phyloP scores from a whole-genome alignment of 1,139 yeast genomes.

The Kurtzmaniella natalensis region DNA sequence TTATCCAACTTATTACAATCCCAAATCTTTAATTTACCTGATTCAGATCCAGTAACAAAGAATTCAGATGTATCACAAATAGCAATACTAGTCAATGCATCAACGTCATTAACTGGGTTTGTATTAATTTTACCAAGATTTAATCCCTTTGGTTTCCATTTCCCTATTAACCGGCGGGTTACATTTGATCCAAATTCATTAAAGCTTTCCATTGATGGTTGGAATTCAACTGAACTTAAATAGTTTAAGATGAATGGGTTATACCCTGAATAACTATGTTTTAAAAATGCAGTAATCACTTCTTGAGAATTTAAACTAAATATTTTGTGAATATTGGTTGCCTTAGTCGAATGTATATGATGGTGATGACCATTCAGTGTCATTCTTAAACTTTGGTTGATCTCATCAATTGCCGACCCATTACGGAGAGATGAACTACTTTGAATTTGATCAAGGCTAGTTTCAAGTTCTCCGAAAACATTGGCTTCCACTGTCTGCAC shows the following conservation, averaged over 20 bases:
- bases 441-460: constrained; percentile 16
- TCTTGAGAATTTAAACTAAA: constrained; percentile 31
- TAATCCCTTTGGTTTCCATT: constrained; percentile 39
- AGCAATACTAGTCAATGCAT: constrained; percentile 50
- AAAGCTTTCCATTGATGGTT: constrained; percentile 56
- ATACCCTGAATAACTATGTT: constrained; percentile 61
- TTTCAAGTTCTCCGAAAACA: constrained; percentile 57
- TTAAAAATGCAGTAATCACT: constrained; percentile 34
- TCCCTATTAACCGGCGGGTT: constrained; percentile 11
- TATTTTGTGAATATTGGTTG: constrained; percentile 23
- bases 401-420: neutral
- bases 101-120: constrained; percentile 20
- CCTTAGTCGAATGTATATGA: constrained; percentile 13
- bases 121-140: constrained; percentile 51
- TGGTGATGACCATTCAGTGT: constrained; percentile 12
- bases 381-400: constrained; percentile 4
- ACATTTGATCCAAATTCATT: constrained; percentile 57
- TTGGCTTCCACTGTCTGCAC: constrained; percentile 55
- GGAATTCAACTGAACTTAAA: constrained; percentile 49
- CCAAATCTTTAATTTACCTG: constrained; percentile 76
- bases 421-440: constrained; percentile 1
- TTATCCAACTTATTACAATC: constrained; percentile 63
- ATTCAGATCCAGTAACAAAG: constrained; percentile 74
- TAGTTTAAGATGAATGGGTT: constrained; percentile 61
- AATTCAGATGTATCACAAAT: constrained; percentile 60